Evolutionary conservation across 179 eudicot genomes (phyloP).

Genomic region (Monotropa hypopitys): DNA sequence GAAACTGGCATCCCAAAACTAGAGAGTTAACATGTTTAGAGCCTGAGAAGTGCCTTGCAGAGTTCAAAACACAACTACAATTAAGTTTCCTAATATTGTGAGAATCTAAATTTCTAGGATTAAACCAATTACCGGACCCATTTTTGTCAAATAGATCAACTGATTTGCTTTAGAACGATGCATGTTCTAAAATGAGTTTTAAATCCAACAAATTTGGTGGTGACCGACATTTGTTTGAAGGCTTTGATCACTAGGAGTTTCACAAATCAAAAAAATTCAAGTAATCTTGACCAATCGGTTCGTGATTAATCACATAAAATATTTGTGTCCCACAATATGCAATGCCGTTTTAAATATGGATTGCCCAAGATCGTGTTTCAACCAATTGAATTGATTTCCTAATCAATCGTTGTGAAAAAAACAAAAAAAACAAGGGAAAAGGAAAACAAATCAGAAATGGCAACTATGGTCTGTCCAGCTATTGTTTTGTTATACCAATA

Average conservation of each 20-base stretch:
- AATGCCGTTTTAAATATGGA: not conserved
- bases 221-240: no score
- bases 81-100: not conserved
- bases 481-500: not conserved
- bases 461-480: not conserved
- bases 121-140: not conserved
- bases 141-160: not conserved
- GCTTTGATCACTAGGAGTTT: no score
- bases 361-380: not conserved
- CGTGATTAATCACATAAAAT: not conserved
- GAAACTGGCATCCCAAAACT: not conserved
- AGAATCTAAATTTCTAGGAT: not conserved
- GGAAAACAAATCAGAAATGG: not conserved
- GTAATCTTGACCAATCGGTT: no score
- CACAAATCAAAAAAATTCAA: no score
- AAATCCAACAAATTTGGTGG: no score
- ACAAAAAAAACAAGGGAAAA: not conserved
- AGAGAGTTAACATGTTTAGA: not conserved
- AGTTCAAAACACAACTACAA: not conserved
- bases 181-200: not conserved
- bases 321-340: not conserved
- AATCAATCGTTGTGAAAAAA: not conserved
- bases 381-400: not conserved
- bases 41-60: not conserved
- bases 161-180: not conserved